Evolutionary conservation across 2,329 filamentous ascomycete species (phyloP).

Genomic region (Colletotrichum simmondsii): DNA sequence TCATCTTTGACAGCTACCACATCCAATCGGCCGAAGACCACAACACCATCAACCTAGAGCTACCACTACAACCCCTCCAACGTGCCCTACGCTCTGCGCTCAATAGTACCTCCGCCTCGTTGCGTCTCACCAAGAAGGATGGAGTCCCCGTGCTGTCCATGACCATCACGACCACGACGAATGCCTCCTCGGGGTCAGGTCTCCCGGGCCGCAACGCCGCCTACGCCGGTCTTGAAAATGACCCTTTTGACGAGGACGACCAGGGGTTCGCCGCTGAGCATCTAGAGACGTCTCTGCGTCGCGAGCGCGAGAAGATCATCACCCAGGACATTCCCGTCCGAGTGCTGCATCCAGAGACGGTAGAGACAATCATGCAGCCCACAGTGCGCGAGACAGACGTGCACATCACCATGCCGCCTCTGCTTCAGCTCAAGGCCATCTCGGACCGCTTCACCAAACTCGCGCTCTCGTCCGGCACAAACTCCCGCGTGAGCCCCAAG

Average conservation of each 20-base stretch:
- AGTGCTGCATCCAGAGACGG: constrained; percentile 82
- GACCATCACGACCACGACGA: constrained; percentile 85
- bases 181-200: constrained; percentile 49
- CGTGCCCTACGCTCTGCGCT: constrained; percentile 91
- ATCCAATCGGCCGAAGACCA: constrained; percentile 84
- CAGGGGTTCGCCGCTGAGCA: constrained; percentile 59
- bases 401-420: constrained; percentile 87
- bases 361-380: constrained; percentile 95
- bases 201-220: constrained; percentile 39
- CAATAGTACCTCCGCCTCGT: constrained; percentile 81
- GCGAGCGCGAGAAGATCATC: constrained; percentile 89
- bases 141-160: constrained; percentile 87
- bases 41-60: constrained; percentile 96
- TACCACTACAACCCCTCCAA: constrained; percentile 87
- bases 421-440: constrained; percentile 91
- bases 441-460: constrained; percentile 96
- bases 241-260: constrained; percentile 54
- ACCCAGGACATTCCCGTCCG: constrained; percentile 97
- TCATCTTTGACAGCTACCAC: constrained; percentile 87
- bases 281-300: constrained; percentile 66
- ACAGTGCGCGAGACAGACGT: constrained; percentile 91
- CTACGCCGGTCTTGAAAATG: constrained; percentile 44
- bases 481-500: constrained; percentile 60
- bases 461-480: constrained; percentile 62
- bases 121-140: constrained; percentile 94